Conservation (phyloP, 306 rosid species). For the Quercus dentata region DNA sequence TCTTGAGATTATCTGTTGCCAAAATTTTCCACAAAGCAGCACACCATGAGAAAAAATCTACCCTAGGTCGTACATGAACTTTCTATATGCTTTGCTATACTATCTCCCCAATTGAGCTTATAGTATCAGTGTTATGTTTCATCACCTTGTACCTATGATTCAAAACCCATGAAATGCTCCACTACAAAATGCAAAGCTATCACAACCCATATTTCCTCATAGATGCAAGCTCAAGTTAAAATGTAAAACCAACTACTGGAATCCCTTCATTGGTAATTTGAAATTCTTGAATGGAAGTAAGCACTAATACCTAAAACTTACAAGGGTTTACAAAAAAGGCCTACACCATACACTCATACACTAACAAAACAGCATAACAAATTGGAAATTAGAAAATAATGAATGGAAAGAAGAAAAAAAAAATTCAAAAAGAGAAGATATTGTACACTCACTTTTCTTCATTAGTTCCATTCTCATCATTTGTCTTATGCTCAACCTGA, state of each 20-base stretch:
- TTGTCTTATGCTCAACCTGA: slow-evolving; percentile 25
- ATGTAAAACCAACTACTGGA: not conserved
- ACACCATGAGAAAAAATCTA: no score
- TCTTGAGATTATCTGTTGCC: no score
- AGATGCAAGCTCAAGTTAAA: not conserved
- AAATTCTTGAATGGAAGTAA: not conserved
- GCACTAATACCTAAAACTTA: not conserved
- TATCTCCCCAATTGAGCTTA: not conserved
- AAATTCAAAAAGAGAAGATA: not conserved
- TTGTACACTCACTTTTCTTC: slow-evolving; percentile 39
- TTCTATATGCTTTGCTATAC: no score
- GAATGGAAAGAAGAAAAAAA: not conserved
- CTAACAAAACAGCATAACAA: not conserved
- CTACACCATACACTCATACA: not conserved
- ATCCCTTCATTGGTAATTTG: not conserved
- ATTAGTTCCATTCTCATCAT: slow-evolving; percentile 11
- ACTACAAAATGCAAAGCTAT: not conserved
- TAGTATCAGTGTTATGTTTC: no score
- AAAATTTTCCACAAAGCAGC: no score
- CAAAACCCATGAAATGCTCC: not conserved
- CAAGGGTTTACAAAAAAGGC: not conserved
- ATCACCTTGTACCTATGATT: not conserved
- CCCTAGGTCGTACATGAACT: no score
- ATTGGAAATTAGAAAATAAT: not conserved
- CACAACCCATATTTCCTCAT: not conserved